phyloP scores from a whole-genome alignment of 495 filamentous ascomycete genomes.

The Terfezia claveryi region DNA sequence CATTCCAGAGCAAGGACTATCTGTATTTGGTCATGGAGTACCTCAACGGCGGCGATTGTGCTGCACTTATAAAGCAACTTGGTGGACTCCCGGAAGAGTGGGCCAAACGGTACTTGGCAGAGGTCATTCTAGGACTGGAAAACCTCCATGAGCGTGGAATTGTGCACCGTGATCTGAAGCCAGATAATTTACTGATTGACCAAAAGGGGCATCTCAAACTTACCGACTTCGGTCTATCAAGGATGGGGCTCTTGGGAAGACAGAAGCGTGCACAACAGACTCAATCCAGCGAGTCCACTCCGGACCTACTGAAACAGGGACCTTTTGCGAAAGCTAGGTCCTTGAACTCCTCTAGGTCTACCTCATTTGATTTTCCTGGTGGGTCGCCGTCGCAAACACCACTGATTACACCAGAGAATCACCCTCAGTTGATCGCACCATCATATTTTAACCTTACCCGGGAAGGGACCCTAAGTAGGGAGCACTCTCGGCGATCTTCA shows the following conservation, averaged over 20 bases:
- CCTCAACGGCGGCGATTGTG: conserved; percentile 90
- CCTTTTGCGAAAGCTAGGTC: conserved; percentile 72
- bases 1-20: conserved; percentile 97
- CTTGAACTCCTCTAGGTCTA: conserved; percentile 78
- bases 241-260: conserved; percentile 90
- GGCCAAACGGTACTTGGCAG: conserved; percentile 89
- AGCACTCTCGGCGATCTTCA: conserved; percentile 58
- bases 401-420: conserved; percentile 60
- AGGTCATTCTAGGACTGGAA: conserved; percentile 86
- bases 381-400: conserved; percentile 39
- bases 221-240: conserved; percentile 90
- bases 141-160: conserved; percentile 87
- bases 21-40: conserved; percentile 99
- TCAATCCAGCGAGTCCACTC: conserved; percentile 50
- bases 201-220: conserved; percentile 91
- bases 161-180: conserved; percentile 90
- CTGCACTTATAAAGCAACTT: conserved; percentile 82
- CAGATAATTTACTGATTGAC: conserved; percentile 92
- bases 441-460: conserved; percentile 76
- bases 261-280: conserved; percentile 81
- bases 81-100: conserved; percentile 85
- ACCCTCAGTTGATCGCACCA: conserved; percentile 45
- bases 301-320: conserved; percentile 78
- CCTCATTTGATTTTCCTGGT: conserved; percentile 76
- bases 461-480: conserved; percentile 41